phyloP scores from a whole-genome alignment of 1,139 yeast genomes.

The Dujonia santamariae region DNA sequence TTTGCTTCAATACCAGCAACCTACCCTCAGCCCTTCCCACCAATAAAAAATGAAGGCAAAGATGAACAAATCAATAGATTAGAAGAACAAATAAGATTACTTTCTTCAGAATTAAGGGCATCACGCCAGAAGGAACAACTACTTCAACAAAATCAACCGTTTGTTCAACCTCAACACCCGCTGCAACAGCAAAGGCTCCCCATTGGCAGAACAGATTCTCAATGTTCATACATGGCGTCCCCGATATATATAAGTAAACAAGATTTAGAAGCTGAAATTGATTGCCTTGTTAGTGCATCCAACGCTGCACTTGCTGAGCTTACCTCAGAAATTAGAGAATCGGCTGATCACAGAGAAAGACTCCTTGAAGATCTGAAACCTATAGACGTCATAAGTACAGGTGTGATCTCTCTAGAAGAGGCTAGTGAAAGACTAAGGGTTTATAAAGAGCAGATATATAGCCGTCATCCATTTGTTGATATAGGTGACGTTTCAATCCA shows the following conservation, averaged over 20 bases:
- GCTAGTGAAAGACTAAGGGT: constrained; percentile 45
- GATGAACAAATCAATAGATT: constrained; percentile 13
- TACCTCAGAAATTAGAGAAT: constrained; percentile 31
- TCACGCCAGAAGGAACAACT: constrained; percentile 1
- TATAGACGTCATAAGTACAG: constrained; percentile 46
- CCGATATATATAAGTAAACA: constrained; percentile 22
- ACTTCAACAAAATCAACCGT: too few relatives aligned
- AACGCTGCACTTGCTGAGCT: constrained; percentile 28
- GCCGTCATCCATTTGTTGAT: constrained; percentile 52
- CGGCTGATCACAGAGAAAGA: constrained; percentile 38
- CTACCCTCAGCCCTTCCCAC: not conserved
- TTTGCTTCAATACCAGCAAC: too few relatives aligned
- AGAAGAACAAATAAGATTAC: constrained; percentile 18
- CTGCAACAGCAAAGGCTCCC: constrained; percentile 10
- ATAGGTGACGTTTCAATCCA: constrained; percentile 46
- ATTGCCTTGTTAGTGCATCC: constrained; percentile 27
- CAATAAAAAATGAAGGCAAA: not conserved
- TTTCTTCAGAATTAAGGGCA: constrained; percentile 18
- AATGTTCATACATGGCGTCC: constrained; percentile 19
- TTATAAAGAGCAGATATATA: constrained; percentile 39
- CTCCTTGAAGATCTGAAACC: constrained; percentile 20
- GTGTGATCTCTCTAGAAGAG: constrained; percentile 46
- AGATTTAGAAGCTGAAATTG: constrained; percentile 38
- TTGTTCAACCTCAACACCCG: constrained; percentile 7
- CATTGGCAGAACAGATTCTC: constrained; percentile 1